Percentiles rank a stretch among this genome's conserved stretches.
Conservation (phyloP, 352 stramenopile species). For the Phytophthora melonis region DNA sequence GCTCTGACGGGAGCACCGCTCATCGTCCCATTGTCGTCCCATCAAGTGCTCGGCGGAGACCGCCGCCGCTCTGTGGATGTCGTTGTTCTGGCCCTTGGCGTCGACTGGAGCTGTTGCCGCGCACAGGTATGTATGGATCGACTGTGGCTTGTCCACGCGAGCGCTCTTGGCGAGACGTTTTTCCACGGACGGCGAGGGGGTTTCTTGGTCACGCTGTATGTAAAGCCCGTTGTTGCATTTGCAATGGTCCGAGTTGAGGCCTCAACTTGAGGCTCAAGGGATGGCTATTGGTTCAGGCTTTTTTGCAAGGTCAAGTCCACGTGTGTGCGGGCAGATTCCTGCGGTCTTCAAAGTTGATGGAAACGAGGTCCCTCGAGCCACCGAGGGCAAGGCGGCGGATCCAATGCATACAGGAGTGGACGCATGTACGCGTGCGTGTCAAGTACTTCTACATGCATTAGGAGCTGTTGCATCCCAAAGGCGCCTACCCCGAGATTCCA, state of each 20-base stretch:
- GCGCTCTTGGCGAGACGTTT: slow-evolving; percentile 4
- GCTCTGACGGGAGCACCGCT: background rate
- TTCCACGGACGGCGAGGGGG: background rate
- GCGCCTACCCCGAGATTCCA: too few relatives aligned
- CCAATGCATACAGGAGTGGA: too few relatives aligned
- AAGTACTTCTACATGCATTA: too few relatives aligned
- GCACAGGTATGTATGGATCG: slow-evolving; percentile 5
- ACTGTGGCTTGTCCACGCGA: slow-evolving; percentile 4
- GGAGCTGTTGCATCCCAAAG: too few relatives aligned
- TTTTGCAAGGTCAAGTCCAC: slow-evolving; percentile 2
- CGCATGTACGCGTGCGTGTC: too few relatives aligned
- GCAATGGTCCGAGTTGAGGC: slow-evolving; percentile 11
- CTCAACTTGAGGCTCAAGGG: background rate
- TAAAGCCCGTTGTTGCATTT: too few relatives aligned
- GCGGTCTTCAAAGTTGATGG: slow-evolving; percentile 1
- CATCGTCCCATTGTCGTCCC: slow-evolving; percentile 19
- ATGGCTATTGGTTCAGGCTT: slow-evolving; percentile 4
- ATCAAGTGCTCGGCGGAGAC: slow-evolving; percentile 17
- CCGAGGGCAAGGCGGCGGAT: slow-evolving; percentile 2
- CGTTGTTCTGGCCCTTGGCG: slow-evolving; percentile 6
- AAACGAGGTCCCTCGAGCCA: background rate
- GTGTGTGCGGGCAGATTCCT: slow-evolving; percentile 12
- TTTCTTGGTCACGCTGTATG: slow-evolving; percentile 8
- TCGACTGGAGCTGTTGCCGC: slow-evolving; percentile 2
- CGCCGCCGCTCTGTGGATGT: slow-evolving; percentile 8